Evolutionary conservation across 2,329 filamentous ascomycete genomes (phyloP).

Genomic region (Penicillium sp.): DNA sequence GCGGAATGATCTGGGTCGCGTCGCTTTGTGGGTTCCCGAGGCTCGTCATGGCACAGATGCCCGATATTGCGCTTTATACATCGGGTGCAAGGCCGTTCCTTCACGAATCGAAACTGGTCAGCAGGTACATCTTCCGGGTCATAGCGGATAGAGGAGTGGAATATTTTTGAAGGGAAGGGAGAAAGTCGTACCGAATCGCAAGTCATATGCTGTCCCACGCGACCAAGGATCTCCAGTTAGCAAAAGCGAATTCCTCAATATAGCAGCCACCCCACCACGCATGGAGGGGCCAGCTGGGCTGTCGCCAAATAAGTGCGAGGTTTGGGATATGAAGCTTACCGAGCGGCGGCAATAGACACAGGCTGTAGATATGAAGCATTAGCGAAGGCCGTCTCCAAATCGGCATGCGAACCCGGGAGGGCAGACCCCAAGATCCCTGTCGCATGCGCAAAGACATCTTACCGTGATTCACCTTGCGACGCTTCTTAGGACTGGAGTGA

Average conservation of each 20-base stretch:
- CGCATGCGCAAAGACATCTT: slow-evolving; percentile 42
- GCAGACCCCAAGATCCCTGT: slow-evolving; percentile 24
- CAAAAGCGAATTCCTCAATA: slow-evolving; percentile 32
- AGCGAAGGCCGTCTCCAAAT: slow-evolving; percentile 22
- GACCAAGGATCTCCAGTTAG: slow-evolving; percentile 41
- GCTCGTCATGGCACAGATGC: slow-evolving; percentile 96
- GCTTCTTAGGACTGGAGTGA: slow-evolving; percentile 68
- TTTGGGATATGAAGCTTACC: slow-evolving; percentile 59
- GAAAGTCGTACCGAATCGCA: slow-evolving; percentile 73
- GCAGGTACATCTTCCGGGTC: slow-evolving; percentile 8
- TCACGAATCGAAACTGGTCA: slow-evolving; percentile 22
- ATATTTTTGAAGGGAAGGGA: slow-evolving; percentile 17
- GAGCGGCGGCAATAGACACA: slow-evolving; percentile 88
- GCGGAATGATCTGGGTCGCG: slow-evolving; percentile 57
- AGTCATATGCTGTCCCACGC: slow-evolving; percentile 74
- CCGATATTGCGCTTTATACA: slow-evolving; percentile 99
- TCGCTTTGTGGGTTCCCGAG: slow-evolving; percentile 82
- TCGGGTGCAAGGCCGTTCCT: slow-evolving; percentile 94
- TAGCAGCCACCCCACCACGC: background rate
- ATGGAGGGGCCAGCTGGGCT: background rate
- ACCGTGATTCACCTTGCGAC: slow-evolving; percentile 89
- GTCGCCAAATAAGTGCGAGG: slow-evolving; percentile 20
- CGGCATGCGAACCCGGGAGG: slow-evolving; percentile 15
- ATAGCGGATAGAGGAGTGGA: slow-evolving; percentile 18
- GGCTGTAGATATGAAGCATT: slow-evolving; percentile 55